phyloP scores from a whole-genome alignment of 140 eudicot genomes.

The Anethum foeniculum region DNA sequence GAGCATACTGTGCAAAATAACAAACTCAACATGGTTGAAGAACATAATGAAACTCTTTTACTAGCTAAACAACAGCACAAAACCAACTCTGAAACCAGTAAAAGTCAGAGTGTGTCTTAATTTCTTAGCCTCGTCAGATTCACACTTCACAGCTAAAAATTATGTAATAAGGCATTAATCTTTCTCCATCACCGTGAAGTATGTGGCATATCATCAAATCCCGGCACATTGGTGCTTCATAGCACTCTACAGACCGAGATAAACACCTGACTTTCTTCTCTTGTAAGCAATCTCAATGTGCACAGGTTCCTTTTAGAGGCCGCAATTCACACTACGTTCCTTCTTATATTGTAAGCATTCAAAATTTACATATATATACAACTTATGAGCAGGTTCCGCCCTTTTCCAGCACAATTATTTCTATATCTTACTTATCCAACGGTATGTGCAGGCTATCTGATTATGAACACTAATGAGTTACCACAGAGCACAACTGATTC shows the following conservation, averaged over 20 bases:
- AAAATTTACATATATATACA: not conserved
- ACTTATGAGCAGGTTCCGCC: not conserved
- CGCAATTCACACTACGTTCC: not conserved
- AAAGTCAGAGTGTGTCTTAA: not conserved
- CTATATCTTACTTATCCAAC: not conserved
- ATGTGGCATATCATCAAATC: not conserved
- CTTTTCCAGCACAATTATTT: not conserved
- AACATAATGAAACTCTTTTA: not conserved
- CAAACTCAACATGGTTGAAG: not conserved
- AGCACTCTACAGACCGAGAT: not conserved
- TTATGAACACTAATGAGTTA: not conserved
- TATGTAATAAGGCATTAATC: not conserved
- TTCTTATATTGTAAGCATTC: not conserved
- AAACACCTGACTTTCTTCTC: not conserved
- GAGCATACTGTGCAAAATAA: not conserved
- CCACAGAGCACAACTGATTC: not conserved
- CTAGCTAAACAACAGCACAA: not conserved
- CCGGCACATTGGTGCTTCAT: not conserved
- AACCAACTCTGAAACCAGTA: not conserved
- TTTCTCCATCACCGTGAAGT: not conserved
- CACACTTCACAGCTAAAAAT: not conserved
- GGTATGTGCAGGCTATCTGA: not conserved
- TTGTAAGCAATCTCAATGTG: not conserved
- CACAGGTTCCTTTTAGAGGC: not conserved
- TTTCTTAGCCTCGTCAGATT: not conserved